Percentiles rank a stretch among this genome's conserved stretches.
Evolutionary conservation across 352 stramenopile genomes (phyloP).

Genomic region (Thraustotheca clavata): DNA sequence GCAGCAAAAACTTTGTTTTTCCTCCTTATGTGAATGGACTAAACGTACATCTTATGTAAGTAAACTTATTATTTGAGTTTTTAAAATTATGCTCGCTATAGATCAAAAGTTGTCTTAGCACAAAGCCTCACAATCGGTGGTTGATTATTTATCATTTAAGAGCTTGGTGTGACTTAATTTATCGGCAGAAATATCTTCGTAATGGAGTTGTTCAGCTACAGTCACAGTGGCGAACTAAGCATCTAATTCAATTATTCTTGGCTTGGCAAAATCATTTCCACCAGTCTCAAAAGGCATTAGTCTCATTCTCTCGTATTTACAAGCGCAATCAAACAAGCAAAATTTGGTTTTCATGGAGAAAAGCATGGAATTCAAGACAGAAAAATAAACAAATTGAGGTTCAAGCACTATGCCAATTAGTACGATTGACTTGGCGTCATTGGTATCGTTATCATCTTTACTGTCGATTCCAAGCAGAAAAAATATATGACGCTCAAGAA

Average conservation of each 20-base stretch:
- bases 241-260: no score
- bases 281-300: not conserved
- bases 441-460: not conserved
- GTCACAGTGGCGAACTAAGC: no score
- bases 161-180: no score
- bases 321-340: not conserved
- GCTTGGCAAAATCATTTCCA: not conserved
- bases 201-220: no score
- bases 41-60: no score
- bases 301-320: not conserved
- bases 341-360: not conserved
- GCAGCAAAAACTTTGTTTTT: no score
- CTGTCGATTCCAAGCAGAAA: not conserved
- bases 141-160: no score
- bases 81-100: not conserved
- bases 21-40: no score
- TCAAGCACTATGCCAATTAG: not conserved
- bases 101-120: no score
- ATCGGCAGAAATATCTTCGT: no score
- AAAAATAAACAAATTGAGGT: no score
- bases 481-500: not conserved
- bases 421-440: not conserved
- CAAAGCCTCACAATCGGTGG: no score
- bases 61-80: not conserved
- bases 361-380: not conserved